Evolutionary conservation across 1,284 basidiomycete species (phyloP), one percentile per base, ranked within the genome.

Genomic region (Tilletia walkeri): DNA sequence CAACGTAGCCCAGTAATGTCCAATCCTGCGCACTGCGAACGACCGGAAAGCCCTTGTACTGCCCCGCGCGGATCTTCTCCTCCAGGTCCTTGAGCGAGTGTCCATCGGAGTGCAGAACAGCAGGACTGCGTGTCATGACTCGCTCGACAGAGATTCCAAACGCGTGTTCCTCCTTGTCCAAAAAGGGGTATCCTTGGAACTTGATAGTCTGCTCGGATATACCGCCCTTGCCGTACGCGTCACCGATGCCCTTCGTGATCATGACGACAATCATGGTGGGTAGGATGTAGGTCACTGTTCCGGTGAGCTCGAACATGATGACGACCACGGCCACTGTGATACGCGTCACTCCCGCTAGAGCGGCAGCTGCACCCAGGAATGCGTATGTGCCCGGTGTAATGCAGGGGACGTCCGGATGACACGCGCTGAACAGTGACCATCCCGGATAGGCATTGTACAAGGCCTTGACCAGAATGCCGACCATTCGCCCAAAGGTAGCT

Each of bases 201-300:
- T 95, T 92, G 71, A 98, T 98, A 70, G 94, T 92, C 39, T 97
- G 88, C 83, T 98, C 95, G 81, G 97, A 96, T 68, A 96, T 95
- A 10, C 93, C 93, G 83, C 95, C 95, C 20, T 92, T 92, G 83
- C 97, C 93, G 76, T 98, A 85, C 4, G 91, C 91, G 84, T 97
- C 94, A 0, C 81, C 85, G 92, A 95, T 0, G 91, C 89, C 81
- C n/a, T 49, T 45, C 24, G 95, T 94, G 6, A 95, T 90, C 39
- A 98, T 87, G 4, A 98, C 86, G 6, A 84, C 84, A 38, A 98
- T 84, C 92, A 97, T 97, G 75, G 97, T 90, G 1, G 95, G 95
- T 0, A 95, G 91, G n/a, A 89, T 91, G 84, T 98, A 97, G 3
- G 92, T 94, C 74, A 99, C 85, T 0, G 93, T 94, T 73, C 94